These are phyloP conservation scores for Penicillium tannophilum DNA, from an alignment of 495 filamentous ascomycete genomes.

Conservation along the genomic window DNA sequence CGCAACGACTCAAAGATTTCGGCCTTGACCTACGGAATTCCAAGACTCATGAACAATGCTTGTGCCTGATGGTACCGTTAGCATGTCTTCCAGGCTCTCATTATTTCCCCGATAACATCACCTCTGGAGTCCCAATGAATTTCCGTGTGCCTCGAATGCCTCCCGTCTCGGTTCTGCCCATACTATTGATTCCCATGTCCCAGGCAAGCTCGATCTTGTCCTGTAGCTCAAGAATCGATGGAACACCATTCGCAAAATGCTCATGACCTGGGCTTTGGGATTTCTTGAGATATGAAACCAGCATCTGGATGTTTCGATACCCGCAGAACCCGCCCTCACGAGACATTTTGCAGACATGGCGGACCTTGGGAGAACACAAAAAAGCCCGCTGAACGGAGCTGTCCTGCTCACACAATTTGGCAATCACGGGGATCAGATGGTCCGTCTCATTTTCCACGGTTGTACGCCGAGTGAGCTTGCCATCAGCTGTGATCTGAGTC, in stretches of 20 bases:
- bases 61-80: conserved; percentile 60
- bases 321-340: conserved; percentile 92
- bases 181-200: conserved; percentile 79
- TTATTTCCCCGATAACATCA: conserved; percentile 31
- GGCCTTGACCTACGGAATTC: conserved; percentile 58
- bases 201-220: conserved; percentile 89
- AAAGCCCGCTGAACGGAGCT: conserved; percentile 66
- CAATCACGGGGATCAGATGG: conserved; percentile 75
- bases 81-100: not conserved
- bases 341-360: conserved; percentile 79
- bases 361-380: conserved; percentile 73
- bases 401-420: conserved; percentile 70
- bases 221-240: conserved; percentile 81
- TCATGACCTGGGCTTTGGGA: conserved; percentile 57
- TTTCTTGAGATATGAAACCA: conserved; percentile 74
- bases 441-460: conserved; percentile 62
- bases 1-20: not conserved
- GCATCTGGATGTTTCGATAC: conserved; percentile 97
- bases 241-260: conserved; percentile 62
- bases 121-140: conserved; percentile 95
- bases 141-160: conserved; percentile 87
- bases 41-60: conserved; percentile 71
- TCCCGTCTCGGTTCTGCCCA: conserved; percentile 79
- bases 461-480: conserved; percentile 44
- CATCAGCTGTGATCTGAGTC: conserved; percentile 57